Base-by-base conservation (phyloP, 257 asterid genomes). In the Rhazya stricta region DNA sequence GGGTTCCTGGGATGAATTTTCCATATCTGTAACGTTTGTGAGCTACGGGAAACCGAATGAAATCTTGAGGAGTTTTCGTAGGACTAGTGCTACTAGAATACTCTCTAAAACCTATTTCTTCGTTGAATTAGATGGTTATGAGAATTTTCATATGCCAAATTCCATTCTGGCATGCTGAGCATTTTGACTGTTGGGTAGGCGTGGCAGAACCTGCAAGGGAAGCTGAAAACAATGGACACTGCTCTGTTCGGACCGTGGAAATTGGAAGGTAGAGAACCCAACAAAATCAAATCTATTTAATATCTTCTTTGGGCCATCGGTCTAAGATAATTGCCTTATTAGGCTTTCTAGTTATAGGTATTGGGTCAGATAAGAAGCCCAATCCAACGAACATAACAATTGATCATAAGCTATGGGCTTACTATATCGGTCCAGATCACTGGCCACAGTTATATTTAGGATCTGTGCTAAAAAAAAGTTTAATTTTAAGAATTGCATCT, bases 1-100 rank as follows among this genome's bases (percentile, higher is more conserved):
- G 9, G 87, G 84, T 68, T 88, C 91, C 19, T 79, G 85, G 27
- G 88, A 74, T 65, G 91, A 78, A 73, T 84, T 84, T 0, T 89
- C 91, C 92, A 89, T 87, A 0, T 70, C 41, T 42, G 16, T 21
- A 18, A 37, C 6, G 30, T 0, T 23, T 23, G 9, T 36, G 15
- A 60, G 39, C 15, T 12, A 19, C 3, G 65, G 65, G 36, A 57
- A n/a, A 57, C 6, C 36, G 13, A 60, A 3, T 60, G 67, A 60
- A 60, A 58, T 29, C 15, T 29, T 13, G 30, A 9, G 62, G 30
- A 54, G 7, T 39, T 39, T 54, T 54, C 23, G 10, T 19, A 21
- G 12, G 36, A 7, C 25, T 29, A 32, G 0, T 7, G 4, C 66
- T 12, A 11, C 18, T 0, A n/a, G 0, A 65, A 65, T 7, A 21